Base-by-base conservation (phyloP, 805 yeast species). In the Hanseniaspora clermontiae region DNA sequence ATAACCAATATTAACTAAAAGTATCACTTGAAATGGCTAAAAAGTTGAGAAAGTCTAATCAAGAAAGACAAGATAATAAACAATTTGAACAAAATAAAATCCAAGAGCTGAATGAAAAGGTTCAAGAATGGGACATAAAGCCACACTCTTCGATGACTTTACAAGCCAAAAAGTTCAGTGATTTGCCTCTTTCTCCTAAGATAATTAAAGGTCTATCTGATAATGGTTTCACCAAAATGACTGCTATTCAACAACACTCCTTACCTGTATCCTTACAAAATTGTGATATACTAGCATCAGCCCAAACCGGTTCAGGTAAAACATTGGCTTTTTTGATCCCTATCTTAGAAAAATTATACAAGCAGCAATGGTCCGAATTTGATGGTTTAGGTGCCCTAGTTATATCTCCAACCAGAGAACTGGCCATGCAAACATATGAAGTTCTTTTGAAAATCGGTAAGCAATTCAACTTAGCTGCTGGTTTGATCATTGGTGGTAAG, bases 401-500 rank as follows among this genome's bases (percentile, higher is more conserved):
- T 27, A 81, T 89, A n/a, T 82, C 95, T 1, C 96, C 97, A 5
- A 89, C 96, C 0, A 77, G 97, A 68, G 97, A 89, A 65, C 75
- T 88, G 14, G 96, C 96, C 0, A 82, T 87, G 60, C 97, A 89
- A 70, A 89, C 84, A 29, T 89, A 89, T 63, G 95, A 88, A 64
- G 96, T 89, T 5, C 70, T 89, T 59, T 74, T 82, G n/a, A 84
- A 82, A 62, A 82, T 89, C 54, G 97, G 96, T 24, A 78, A 81
- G 47, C 74, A 79, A 61, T 83, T 82, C 61, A 71, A 81, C 2
- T 83, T 89, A 59, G 84, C 95, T 7, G 96, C 96, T 0, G 96
- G 96, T 58, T 73, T 89, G 59, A 91, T 90, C 11, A 89, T 90
- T 63, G 97, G 97, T 51, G 97, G 97, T 40, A 88, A 90, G 66